Conservation (phyloP, 805 yeast genomes). For the Zygoascus biomembranicola region DNA sequence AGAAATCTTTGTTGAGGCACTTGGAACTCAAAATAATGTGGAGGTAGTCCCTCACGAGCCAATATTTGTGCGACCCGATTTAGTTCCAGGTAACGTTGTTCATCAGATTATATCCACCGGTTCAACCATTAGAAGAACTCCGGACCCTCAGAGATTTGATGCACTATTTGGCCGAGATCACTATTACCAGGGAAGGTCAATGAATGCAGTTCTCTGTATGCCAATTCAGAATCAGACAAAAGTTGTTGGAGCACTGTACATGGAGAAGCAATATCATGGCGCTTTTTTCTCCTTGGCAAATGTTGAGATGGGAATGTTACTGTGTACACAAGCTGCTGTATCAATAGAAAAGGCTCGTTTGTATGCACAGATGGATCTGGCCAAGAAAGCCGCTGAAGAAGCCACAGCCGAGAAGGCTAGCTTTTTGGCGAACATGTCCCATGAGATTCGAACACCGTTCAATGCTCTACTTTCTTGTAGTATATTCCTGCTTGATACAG, state of each 20-base stretch:
- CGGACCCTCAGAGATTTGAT: constrained; percentile 31
- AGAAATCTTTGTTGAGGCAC: constrained; percentile 26
- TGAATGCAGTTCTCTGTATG: constrained; percentile 35
- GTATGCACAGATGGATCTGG: constrained; percentile 39
- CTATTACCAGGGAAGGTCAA: constrained; percentile 32
- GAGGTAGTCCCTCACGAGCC: constrained; percentile 31
- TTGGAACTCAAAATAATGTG: constrained; percentile 22
- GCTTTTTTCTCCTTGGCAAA: constrained; percentile 29
- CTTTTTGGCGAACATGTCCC: constrained; percentile 48
- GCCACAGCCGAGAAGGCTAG: constrained; percentile 49
- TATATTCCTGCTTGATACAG: constrained; percentile 35
- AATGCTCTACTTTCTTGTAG: constrained; percentile 36
- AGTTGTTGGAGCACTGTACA: constrained; percentile 39
- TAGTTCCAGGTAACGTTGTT: constrained; percentile 37
- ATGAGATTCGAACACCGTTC: constrained; percentile 50
- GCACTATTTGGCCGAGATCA: constrained; percentile 31
- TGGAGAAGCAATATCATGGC: constrained; percentile 30
- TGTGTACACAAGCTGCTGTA: constrained; percentile 46
- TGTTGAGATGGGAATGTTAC: constrained; percentile 34
- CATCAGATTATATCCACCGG: constrained; percentile 34
- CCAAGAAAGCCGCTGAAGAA: constrained; percentile 36
- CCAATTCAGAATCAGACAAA: constrained; percentile 38
- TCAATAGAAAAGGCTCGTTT: constrained; percentile 41
- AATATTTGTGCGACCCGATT: constrained; percentile 33
- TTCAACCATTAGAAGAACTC: constrained; percentile 30